A percentile compares a stretch with the other conserved stretches of the same genome.
These are phyloP conservation scores for Seiridium unicorne DNA, from an alignment of 2,329 filamentous ascomycete genomes.

Conservation along the genomic window DNA sequence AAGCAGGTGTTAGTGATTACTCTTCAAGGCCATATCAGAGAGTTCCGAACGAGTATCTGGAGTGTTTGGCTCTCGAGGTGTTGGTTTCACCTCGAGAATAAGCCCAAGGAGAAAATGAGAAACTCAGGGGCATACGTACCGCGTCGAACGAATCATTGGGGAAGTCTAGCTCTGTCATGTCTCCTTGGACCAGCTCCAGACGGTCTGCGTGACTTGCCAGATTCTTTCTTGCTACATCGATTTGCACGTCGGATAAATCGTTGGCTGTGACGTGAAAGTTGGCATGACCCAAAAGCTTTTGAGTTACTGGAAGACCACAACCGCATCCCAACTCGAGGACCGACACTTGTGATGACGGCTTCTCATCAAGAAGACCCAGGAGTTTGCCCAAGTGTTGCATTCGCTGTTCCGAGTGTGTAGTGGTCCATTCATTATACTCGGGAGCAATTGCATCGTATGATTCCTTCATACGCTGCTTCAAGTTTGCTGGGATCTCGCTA, in stretches of 20 bases:
- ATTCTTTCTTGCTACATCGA: constrained; percentile 24
- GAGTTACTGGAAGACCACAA: constrained; percentile 34
- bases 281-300: constrained; percentile 27
- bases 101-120: no score
- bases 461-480: constrained; percentile 36
- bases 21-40: no score
- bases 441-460: constrained; percentile 39
- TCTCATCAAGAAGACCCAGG: constrained; percentile 19
- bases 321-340: constrained; percentile 44
- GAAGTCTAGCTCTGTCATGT: constrained; percentile 37
- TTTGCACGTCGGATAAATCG: constrained; percentile 39
- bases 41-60: no score
- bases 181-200: constrained; percentile 28
- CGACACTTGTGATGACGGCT: not conserved
- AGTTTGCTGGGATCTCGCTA: constrained; percentile 17
- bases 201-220: not conserved
- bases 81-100: no score
- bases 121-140: constrained; percentile 7
- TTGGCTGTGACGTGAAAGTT: constrained; percentile 32
- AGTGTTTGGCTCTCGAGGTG: no score
- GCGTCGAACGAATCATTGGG: constrained; percentile 38
- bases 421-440: constrained; percentile 39
- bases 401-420: constrained; percentile 26
- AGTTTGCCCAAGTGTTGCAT: constrained; percentile 32
- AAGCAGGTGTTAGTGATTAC: no score